phyloP scores from a whole-genome alignment of 2,329 filamentous ascomycete species.

The Neofusicoccum ribis region DNA sequence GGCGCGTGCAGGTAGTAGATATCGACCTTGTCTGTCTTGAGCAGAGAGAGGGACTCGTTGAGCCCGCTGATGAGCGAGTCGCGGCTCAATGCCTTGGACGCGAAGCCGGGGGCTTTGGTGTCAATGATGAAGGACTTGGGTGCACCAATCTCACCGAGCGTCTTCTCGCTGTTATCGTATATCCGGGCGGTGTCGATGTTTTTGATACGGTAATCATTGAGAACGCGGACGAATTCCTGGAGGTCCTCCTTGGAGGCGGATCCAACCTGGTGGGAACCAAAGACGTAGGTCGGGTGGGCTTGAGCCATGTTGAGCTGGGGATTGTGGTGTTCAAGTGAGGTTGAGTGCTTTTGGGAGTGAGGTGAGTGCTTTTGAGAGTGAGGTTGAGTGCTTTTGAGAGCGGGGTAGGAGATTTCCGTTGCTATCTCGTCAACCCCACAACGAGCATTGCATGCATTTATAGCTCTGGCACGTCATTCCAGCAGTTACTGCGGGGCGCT shows the following conservation, averaged over 20 bases:
- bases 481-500: too few species aligned
- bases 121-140: constrained; percentile 45
- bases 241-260: neutral
- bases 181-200: constrained; percentile 42
- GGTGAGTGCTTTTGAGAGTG: too few species aligned
- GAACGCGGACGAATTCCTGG: neutral
- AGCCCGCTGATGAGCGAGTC: constrained; percentile 24
- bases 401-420: too few species aligned
- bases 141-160: constrained; percentile 43
- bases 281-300: neutral
- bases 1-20: constrained; percentile 55
- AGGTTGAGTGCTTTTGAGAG: too few species aligned
- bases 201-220: constrained; percentile 35
- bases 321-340: neutral
- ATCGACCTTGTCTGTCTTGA: constrained; percentile 45
- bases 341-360: too few species aligned
- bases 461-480: too few species aligned
- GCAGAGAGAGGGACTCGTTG: constrained; percentile 39
- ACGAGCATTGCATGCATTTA: too few species aligned
- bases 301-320: neutral
- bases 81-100: constrained; percentile 20
- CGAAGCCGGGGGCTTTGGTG: constrained; percentile 46
- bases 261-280: neutral
- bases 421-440: too few species aligned
- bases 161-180: constrained; percentile 41